Evolutionary conservation across 1,139 yeast species (phyloP), one percentile per base, ranked within the genome.

Genomic region (Ogataea hybrid): DNA sequence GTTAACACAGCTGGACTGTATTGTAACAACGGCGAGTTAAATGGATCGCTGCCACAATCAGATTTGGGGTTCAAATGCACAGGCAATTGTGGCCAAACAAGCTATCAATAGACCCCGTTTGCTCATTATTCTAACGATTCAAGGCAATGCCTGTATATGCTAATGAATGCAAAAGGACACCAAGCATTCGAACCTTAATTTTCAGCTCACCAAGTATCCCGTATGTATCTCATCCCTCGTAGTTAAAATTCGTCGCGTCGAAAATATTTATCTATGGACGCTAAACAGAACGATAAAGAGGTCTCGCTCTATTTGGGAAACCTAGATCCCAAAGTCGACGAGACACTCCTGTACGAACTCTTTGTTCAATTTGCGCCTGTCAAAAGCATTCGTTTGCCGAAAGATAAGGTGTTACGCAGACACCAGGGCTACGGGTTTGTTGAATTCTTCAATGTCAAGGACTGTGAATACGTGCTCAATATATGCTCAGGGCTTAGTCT

Each of bases 341-440:
- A 85, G 50, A 65, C 73, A 2, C 54, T 84, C 15, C 63, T 94
- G 37, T 87, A 83, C 58, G 98, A 92, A 61, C 71, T 92, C 25
- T 83, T 89, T 62, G 65, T 86, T 10, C 98, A 92, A 60, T 82
- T 87, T 40, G 94, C 95, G 0, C 96, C 96, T 0, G 75, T 92
- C 5, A 69, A 70, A 37, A 71, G 77, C 25, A 72, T 92, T 10
- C 75, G 83, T 52, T 69, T 92, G 53, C 97, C 97, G 5, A 81
- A 79, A 54, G 97, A 89, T 58, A 71, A 90, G 50, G 71, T 88
- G 5, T 67, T 79, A 32, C 78, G 78, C 47, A 70, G 76, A 2
- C 89, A 84, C 56, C 95, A 84, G 57, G 97, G 97, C 14, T 92
- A 71, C 64, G 97, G 96, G 10, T 92, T 92, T 64, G 82, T 86